Evolutionary conservation across 2,329 filamentous ascomycete species (phyloP).

Genomic region (Zelopaecilomyces penicillatus): DNA sequence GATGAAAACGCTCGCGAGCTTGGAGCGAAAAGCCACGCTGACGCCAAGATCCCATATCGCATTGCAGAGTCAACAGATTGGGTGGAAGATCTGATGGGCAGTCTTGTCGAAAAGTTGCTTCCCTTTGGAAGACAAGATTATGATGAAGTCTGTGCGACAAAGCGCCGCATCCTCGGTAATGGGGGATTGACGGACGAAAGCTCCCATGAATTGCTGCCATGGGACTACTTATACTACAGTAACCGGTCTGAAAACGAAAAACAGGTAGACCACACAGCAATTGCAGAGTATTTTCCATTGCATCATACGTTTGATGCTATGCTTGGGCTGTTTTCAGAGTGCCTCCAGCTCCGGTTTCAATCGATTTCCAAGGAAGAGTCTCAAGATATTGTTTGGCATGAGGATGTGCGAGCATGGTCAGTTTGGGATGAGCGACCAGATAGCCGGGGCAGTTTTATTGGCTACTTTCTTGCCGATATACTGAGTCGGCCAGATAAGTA

Average conservation of each 20-base stretch:
- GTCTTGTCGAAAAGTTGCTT: slow-evolving; percentile 37
- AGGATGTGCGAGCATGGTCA: slow-evolving; percentile 45
- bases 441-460: slow-evolving; percentile 36
- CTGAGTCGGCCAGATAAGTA: slow-evolving; percentile 48
- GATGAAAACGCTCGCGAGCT: slow-evolving; percentile 47
- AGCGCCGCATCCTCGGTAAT: neutral
- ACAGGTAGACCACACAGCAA: slow-evolving; percentile 43
- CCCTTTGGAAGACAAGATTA: slow-evolving; percentile 43
- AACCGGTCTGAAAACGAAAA: slow-evolving; percentile 44
- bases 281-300: slow-evolving; percentile 52
- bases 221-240: slow-evolving; percentile 36
- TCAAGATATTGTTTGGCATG: slow-evolving; percentile 45
- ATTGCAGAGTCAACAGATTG: slow-evolving; percentile 49
- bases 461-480: slow-evolving; percentile 49
- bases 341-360: slow-evolving; percentile 46
- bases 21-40: slow-evolving; percentile 48
- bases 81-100: slow-evolving; percentile 43
- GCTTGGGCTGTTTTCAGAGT: slow-evolving; percentile 47
- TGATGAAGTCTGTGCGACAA: slow-evolving; percentile 32
- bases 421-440: slow-evolving; percentile 49
- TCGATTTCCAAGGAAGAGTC: slow-evolving; percentile 38
- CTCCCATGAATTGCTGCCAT: slow-evolving; percentile 6
- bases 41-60: slow-evolving; percentile 45
- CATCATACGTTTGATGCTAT: slow-evolving; percentile 44
- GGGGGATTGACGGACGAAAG: neutral